These are phyloP conservation scores for Lentinula lateritia DNA, from an alignment of 768 basidiomycete species.

Conservation along the genomic window DNA sequence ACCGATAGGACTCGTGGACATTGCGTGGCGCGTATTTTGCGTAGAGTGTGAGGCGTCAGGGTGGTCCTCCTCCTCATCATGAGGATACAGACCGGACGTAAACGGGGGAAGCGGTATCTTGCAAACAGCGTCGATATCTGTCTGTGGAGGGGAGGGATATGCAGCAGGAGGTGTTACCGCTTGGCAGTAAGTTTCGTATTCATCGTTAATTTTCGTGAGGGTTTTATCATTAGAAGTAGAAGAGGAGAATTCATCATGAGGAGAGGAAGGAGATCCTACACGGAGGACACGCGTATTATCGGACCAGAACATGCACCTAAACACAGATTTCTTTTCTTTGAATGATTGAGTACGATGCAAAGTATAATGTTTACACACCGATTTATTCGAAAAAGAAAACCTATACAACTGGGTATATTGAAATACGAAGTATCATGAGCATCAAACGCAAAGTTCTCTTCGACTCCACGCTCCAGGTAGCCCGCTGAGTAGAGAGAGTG, in stretches of 20 bases:
- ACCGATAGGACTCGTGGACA: background rate
- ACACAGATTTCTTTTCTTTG: background rate
- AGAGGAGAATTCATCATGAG: no score
- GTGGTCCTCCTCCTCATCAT: background rate
- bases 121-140: background rate
- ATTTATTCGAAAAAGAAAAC: background rate
- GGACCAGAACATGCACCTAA: background rate
- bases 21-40: background rate
- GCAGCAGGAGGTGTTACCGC: background rate
- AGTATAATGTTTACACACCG: background rate
- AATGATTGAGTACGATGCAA: background rate
- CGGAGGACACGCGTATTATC: background rate
- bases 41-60: background rate
- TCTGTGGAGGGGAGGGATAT: background rate
- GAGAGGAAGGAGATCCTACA: background rate
- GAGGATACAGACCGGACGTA: background rate
- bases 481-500: background rate
- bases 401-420: background rate
- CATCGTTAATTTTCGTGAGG: background rate
- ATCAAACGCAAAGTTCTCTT: background rate
- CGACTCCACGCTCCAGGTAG: background rate
- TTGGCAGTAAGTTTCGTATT: background rate
- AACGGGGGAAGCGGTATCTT: background rate
- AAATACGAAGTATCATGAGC: background rate
- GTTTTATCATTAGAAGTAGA: background rate